Evolutionary conservation across 305 asterid species (phyloP).

Genomic region (Fraxinus angustifolia): DNA sequence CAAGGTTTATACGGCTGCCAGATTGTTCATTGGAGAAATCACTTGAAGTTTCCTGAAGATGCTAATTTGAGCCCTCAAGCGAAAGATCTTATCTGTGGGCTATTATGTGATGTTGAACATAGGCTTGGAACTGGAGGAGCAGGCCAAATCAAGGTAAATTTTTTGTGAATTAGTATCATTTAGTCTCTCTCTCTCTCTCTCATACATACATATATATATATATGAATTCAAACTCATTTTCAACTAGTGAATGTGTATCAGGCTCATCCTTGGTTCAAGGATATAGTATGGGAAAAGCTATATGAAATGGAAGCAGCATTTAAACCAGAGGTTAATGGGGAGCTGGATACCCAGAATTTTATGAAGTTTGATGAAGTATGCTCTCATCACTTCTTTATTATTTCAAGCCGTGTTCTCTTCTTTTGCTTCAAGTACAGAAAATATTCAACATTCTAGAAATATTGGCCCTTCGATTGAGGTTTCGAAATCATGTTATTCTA

Average conservation of each 20-base stretch:
- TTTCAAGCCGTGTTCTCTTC: conserved; percentile 9
- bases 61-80: conserved; percentile 66
- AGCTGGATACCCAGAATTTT: conserved; percentile 88
- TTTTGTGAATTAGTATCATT: conserved; percentile 5
- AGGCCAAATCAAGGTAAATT: conserved; percentile 66
- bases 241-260: conserved; percentile 29
- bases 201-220: background rate
- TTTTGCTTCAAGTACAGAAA: background rate
- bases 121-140: conserved; percentile 92
- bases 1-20: conserved; percentile 30
- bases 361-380: conserved; percentile 85
- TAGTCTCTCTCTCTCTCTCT: background rate
- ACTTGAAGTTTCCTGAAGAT: conserved; percentile 76
- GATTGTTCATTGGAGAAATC: conserved; percentile 96
- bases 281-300: conserved; percentile 45
- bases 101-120: conserved; percentile 84
- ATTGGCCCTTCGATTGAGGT: no score
- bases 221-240: background rate
- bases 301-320: conserved; percentile 95
- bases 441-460: background rate
- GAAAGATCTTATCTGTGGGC: conserved; percentile 74
- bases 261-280: conserved; percentile 92
- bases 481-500: no score
- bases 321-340: conserved; percentile 82
- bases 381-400: conserved; percentile 15